A percentile compares a stretch with the other conserved stretches of the same genome.
These are phyloP conservation scores for Cunninghamia lanceolata DNA, from an alignment of 75 land plant genomes.

Conservation along the genomic window DNA sequence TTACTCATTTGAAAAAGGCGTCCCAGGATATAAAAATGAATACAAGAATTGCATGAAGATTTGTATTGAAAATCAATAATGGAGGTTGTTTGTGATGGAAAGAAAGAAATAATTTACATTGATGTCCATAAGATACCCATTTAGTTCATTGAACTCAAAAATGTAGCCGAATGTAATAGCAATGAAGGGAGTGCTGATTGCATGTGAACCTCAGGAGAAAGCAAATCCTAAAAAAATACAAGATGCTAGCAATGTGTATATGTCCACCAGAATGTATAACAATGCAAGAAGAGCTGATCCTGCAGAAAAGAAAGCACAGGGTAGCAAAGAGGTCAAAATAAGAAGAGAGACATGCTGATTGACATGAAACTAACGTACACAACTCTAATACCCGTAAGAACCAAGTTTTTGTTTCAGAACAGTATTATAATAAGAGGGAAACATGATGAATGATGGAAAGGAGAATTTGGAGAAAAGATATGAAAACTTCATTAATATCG, in stretches of 20 bases:
- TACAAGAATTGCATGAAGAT: neutral
- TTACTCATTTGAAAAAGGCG: neutral
- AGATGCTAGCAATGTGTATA: neutral
- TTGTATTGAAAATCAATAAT: neutral
- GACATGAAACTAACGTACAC: neutral
- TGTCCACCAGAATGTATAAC: neutral
- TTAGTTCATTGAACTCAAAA: neutral
- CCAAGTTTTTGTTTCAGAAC: neutral
- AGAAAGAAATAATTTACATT: neutral
- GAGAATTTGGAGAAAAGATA: neutral
- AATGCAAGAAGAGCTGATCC: neutral
- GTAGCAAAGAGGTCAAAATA: neutral
- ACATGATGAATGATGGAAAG: neutral
- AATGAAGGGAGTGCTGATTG: neutral
- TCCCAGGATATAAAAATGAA: neutral
- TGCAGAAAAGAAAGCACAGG: neutral
- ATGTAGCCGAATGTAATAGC: neutral
- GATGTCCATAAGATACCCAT: neutral
- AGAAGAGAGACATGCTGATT: neutral
- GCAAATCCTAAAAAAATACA: neutral
- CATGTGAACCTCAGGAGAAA: neutral
- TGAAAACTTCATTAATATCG: neutral
- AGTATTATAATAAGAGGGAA: neutral
- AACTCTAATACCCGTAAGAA: neutral
- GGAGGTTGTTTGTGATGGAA: neutral